Evolutionary conservation across 192 early-diverging fungal genomes (phyloP).

Genomic region (Coemansia sp.): DNA sequence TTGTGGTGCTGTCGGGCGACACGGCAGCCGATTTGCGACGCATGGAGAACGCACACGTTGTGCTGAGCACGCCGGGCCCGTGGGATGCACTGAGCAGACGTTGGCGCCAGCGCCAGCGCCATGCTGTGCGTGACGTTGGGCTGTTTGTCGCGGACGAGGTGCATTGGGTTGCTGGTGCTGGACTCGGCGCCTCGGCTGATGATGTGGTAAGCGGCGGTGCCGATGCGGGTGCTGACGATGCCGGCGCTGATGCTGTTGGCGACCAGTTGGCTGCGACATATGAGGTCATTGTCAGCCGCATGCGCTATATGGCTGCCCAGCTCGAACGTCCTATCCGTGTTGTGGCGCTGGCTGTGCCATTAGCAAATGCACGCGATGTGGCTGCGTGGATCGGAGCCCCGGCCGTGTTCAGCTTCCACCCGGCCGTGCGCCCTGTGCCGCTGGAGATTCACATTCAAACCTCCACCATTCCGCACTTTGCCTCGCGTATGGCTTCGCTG

Average conservation of each 20-base stretch:
- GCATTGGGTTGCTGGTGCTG: constrained; percentile 88
- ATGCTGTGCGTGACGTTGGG: constrained; percentile 85
- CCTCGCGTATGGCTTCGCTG: constrained; percentile 95
- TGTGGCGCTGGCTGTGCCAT: constrained; percentile 81
- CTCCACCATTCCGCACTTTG: constrained; percentile 88
- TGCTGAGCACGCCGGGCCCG: constrained; percentile 83
- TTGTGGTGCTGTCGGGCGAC: constrained; percentile 90
- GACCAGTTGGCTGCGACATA: constrained; percentile 74
- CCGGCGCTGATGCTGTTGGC: constrained; percentile 60
- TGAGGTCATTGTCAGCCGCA: constrained; percentile 90
- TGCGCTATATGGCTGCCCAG: constrained; percentile 88
- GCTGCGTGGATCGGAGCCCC: constrained; percentile 96
- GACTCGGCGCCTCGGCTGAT: constrained; percentile 65
- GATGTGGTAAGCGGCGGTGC: constrained; percentile 65
- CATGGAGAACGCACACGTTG: constrained; percentile 87
- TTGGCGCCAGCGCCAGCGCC: constrained; percentile 95
- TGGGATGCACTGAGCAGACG: constrained; percentile 95
- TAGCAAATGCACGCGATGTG: constrained; percentile 97
- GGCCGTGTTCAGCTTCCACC: constrained; percentile 92
- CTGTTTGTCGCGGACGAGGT: constrained; percentile 93
- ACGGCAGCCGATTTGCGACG: constrained; percentile 84
- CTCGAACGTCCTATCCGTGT: constrained; percentile 84
- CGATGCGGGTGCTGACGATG: constrained; percentile 89
- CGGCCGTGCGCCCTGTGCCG: constrained; percentile 88
- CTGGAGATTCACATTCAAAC: constrained; percentile 95